These are phyloP conservation scores for Dendrobium officinale DNA, from an alignment of 106 monocot genomes.

Conservation along the genomic window DNA sequence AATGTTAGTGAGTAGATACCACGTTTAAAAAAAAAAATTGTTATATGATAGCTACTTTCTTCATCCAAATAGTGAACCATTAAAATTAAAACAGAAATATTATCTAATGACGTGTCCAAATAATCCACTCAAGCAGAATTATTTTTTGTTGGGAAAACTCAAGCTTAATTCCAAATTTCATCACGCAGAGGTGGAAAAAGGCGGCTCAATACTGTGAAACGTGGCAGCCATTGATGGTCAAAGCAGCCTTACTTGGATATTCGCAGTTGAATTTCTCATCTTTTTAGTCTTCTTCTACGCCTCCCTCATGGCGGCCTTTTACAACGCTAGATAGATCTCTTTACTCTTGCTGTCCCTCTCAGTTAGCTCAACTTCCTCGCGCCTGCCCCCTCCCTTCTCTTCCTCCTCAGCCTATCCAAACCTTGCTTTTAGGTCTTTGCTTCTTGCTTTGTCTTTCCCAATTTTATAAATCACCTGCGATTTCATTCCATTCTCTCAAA, in stretches of 20 bases:
- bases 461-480: neutral
- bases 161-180: neutral
- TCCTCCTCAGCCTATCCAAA: neutral
- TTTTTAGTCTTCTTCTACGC: neutral
- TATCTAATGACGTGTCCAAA: neutral
- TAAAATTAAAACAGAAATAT: too few species aligned
- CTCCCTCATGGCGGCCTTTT: neutral
- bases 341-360: constrained; percentile 4
- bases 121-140: neutral
- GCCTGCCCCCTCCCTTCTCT: neutral
- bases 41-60: too few species aligned
- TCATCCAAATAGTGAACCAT: too few species aligned
- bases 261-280: neutral
- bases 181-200: neutral
- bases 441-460: neutral
- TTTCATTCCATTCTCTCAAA: neutral
- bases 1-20: too few species aligned
- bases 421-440: neutral
- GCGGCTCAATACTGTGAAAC: neutral
- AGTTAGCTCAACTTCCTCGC: constrained; percentile 9
- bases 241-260: neutral
- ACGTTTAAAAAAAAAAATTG: too few species aligned
- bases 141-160: too few species aligned
- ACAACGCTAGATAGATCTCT: neutral
- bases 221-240: neutral